Evolutionary conservation across 768 basidiomycete species (phyloP).

Genomic region (Tremella fuciformis): DNA sequence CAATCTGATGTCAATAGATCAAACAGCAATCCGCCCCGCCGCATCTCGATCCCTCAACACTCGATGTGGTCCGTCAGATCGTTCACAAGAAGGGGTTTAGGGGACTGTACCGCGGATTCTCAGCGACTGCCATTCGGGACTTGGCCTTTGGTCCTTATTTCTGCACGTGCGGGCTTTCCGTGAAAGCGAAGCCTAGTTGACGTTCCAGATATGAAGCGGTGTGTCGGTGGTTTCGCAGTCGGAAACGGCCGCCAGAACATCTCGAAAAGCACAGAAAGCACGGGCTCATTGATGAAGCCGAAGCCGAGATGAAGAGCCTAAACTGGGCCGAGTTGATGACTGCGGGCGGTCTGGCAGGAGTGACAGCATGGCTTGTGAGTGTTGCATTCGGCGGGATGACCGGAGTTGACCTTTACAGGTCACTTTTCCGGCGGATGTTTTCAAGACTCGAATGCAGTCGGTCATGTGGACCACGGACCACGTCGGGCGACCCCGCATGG

Average conservation of each 20-base stretch:
- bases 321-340: slow-evolving; percentile 63
- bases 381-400: background rate
- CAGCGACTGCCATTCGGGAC: slow-evolving; percentile 72
- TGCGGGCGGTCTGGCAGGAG: slow-evolving; percentile 73
- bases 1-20: slow-evolving; percentile 52
- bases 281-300: slow-evolving; percentile 57
- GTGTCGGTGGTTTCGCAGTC: slow-evolving; percentile 45
- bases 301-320: slow-evolving; percentile 51
- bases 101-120: slow-evolving; percentile 74
- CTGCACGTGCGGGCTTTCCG: slow-evolving; percentile 59
- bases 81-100: slow-evolving; percentile 60
- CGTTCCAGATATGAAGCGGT: slow-evolving; percentile 50
- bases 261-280: slow-evolving; percentile 13
- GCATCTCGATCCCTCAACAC: slow-evolving; percentile 51
- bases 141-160: slow-evolving; percentile 85
- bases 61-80: slow-evolving; percentile 61
- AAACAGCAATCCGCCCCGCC: slow-evolving; percentile 50
- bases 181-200: background rate
- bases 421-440: slow-evolving; percentile 84
- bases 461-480: slow-evolving; percentile 12
- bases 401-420: slow-evolving; percentile 32
- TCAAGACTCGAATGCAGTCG: slow-evolving; percentile 83
- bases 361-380: slow-evolving; percentile 66
- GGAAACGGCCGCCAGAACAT: slow-evolving; percentile 21
- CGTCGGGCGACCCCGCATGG: background rate